These are phyloP conservation scores for Penicillium oxalicum DNA, from an alignment of 2,329 filamentous ascomycete genomes.

Conservation along the genomic window DNA sequence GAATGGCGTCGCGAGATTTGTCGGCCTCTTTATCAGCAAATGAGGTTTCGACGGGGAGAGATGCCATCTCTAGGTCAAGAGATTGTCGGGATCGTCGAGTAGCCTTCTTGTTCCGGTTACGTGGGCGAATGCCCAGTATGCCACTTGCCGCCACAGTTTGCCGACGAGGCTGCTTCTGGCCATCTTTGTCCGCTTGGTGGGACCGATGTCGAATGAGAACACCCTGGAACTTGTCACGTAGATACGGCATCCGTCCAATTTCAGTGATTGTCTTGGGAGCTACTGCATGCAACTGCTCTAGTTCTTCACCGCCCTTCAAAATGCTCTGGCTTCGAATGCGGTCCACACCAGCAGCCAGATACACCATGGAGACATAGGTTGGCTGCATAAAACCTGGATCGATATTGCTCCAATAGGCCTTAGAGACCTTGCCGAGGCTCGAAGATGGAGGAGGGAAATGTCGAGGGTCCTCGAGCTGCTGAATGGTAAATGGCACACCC, in stretches of 20 bases:
- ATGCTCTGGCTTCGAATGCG: constrained; percentile 34
- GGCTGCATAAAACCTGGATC: constrained; percentile 39
- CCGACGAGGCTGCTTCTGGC: neutral
- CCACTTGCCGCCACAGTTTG: constrained; percentile 4
- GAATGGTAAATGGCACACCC: constrained; percentile 24
- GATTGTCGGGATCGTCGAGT: neutral
- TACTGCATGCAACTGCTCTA: constrained; percentile 22
- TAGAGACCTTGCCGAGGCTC: constrained; percentile 28
- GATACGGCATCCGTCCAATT: constrained; percentile 34
- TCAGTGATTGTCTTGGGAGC: constrained; percentile 35
- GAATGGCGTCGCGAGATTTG: neutral
- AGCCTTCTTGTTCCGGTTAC: neutral
- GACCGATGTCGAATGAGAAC: constrained; percentile 33
- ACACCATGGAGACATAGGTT: constrained; percentile 41
- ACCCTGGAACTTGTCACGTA: constrained; percentile 38
- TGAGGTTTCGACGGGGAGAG: neutral
- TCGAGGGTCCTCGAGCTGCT: constrained; percentile 27
- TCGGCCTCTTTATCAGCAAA: neutral
- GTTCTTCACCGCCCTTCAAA: constrained; percentile 25
- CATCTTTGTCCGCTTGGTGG: constrained; percentile 17
- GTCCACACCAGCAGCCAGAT: constrained; percentile 37
- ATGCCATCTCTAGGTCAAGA: neutral
- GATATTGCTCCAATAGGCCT: constrained; percentile 32
- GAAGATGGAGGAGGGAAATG: constrained; percentile 13
- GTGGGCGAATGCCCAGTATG: constrained; percentile 6